Percentiles rank a stretch among this genome's conserved stretches.
Conservation (phyloP, 768 basidiomycete genomes). For the Thelephora ganbajun region DNA sequence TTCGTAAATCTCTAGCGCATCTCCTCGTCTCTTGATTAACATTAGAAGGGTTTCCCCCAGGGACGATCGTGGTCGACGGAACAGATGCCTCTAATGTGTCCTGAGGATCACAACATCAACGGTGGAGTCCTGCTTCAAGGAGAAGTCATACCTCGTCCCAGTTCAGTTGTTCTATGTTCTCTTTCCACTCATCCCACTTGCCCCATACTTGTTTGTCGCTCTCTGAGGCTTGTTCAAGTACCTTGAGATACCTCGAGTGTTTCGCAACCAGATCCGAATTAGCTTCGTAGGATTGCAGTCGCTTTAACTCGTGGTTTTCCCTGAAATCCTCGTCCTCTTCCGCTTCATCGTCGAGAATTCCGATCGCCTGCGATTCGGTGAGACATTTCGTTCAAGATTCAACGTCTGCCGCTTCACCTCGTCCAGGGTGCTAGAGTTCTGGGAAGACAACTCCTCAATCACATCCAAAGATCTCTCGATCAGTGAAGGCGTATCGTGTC, state of each 20-base stretch:
- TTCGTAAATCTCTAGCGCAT: slow-evolving; percentile 58
- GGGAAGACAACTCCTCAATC: slow-evolving; percentile 48
- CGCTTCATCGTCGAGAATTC: slow-evolving; percentile 82
- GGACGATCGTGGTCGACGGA: slow-evolving; percentile 43
- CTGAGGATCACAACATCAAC: slow-evolving; percentile 21
- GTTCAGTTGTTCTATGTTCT: slow-evolving; percentile 52
- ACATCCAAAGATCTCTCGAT: slow-evolving; percentile 65
- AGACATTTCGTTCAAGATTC: background rate
- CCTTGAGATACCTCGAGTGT: slow-evolving; percentile 54
- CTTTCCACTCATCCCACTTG: slow-evolving; percentile 88
- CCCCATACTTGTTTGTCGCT: slow-evolving; percentile 66
- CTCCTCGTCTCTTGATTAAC: slow-evolving; percentile 26
- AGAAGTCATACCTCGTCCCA: slow-evolving; percentile 37
- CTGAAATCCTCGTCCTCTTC: slow-evolving; percentile 69
- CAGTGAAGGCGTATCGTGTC: slow-evolving; percentile 59
- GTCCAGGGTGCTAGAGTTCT: slow-evolving; percentile 49
- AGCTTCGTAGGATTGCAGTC: slow-evolving; percentile 65
- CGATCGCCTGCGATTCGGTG: slow-evolving; percentile 50
- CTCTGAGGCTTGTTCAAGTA: slow-evolving; percentile 54
- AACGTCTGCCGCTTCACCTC: slow-evolving; percentile 37
- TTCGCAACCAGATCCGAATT: slow-evolving; percentile 62
- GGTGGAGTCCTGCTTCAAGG: background rate
- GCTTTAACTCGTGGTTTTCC: slow-evolving; percentile 29
- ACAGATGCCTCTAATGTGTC: slow-evolving; percentile 50
- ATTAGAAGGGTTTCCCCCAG: slow-evolving; percentile 1